Percentiles rank a stretch among this genome's conserved stretches.
phyloP scores from a whole-genome alignment of 176 grass and related monocot species.

The Zoysia japonica region DNA sequence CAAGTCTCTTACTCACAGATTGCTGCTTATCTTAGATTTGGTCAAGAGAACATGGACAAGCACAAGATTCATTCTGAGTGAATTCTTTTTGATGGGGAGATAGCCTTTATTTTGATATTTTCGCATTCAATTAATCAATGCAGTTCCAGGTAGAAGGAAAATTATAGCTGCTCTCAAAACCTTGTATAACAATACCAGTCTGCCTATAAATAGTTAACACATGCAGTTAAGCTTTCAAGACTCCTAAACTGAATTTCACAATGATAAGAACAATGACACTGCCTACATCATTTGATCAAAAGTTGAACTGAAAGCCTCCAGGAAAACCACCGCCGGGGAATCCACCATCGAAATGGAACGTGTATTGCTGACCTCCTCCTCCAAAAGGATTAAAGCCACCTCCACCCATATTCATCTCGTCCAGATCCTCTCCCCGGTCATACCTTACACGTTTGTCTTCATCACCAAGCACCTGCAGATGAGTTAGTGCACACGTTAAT shows the following conservation, averaged over 20 bases:
- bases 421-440: conserved; percentile 86
- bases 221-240: conserved; percentile 7
- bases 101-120: neutral
- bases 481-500: neutral
- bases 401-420: conserved; percentile 75
- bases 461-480: conserved; percentile 79
- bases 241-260: conserved; percentile 33
- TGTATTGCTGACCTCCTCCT: conserved; percentile 64
- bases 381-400: conserved; percentile 76
- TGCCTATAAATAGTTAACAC: conserved; percentile 33
- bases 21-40: too few relatives aligned
- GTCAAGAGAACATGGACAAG: too few relatives aligned
- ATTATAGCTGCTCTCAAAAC: conserved; percentile 17
- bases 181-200: conserved; percentile 2
- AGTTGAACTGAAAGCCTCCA: conserved; percentile 72
- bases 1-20: too few relatives aligned
- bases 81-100: too few relatives aligned
- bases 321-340: conserved; percentile 67
- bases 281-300: conserved; percentile 26
- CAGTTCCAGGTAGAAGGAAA: neutral
- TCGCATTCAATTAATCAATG: neutral
- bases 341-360: conserved; percentile 80
- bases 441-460: conserved; percentile 93
- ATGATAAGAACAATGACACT: neutral
- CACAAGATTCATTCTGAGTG: too few relatives aligned